A percentile compares a stretch with the other conserved stretches of the same genome.
Conservation (phyloP, 768 basidiomycete species). For the Leucosporidium creatinivorum region DNA sequence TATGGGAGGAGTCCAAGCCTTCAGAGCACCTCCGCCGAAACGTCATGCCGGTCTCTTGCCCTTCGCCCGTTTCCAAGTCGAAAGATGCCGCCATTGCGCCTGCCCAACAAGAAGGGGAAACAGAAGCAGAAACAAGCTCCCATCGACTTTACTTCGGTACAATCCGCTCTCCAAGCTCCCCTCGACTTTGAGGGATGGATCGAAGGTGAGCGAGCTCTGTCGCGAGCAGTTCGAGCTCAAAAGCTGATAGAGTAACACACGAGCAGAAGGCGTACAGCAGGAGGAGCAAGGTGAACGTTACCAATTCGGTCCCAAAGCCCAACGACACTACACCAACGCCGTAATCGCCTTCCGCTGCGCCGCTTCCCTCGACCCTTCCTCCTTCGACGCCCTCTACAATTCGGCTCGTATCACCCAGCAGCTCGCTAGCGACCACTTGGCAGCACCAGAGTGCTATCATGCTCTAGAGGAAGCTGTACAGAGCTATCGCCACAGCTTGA, state of each 20-base stretch:
- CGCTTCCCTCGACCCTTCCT: not conserved
- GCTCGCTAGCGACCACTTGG: conserved; percentile 24
- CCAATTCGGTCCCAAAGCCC: conserved; percentile 17
- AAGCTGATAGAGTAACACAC: too few relatives aligned
- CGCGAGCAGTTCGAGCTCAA: too few relatives aligned
- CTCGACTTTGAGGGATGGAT: conserved; percentile 18
- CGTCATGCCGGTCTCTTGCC: too few relatives aligned
- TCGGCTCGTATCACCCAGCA: conserved; percentile 13
- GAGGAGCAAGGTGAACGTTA: conserved; percentile 32
- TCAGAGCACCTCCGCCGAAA: too few relatives aligned
- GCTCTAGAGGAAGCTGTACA: conserved; percentile 9
- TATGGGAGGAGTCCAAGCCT: too few relatives aligned
- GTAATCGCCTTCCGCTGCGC: conserved; percentile 15
- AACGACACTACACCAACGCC: conserved; percentile 21
- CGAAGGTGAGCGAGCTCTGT: conserved; percentile 6
- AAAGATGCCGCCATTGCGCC: not conserved
- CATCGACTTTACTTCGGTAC: not conserved
- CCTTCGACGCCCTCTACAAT: conserved; percentile 30
- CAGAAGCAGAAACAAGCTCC: conserved; percentile 10
- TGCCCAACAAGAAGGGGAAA: conserved; percentile 13
- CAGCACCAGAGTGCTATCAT: not conserved
- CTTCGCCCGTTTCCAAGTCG: too few relatives aligned
- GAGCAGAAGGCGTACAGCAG: conserved; percentile 23
- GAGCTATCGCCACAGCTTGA: conserved; percentile 19
- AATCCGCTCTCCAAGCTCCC: not conserved